phyloP scores from a whole-genome alignment of 306 rosid genomes.

The Abrus pulchellus region DNA sequence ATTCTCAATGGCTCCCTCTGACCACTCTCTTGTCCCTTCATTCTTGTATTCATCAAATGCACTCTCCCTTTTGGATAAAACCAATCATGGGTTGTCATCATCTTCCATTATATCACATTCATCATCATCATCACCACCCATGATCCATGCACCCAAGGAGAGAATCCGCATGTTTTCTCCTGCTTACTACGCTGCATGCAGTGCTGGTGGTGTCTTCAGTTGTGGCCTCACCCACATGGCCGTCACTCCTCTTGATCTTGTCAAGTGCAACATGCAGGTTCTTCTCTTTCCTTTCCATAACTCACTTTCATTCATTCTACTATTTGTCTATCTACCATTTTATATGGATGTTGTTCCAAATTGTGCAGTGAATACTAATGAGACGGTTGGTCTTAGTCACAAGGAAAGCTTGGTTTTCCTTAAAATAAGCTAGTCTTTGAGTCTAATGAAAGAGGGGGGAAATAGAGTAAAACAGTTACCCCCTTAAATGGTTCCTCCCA shows the following conservation, averaged over 20 bases:
- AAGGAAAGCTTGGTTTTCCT: neutral
- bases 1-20: constrained; percentile 55
- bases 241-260: constrained; percentile 81
- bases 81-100: constrained; percentile 34
- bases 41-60: constrained; percentile 62
- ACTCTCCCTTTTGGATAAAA: constrained; percentile 45
- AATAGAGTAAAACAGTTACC: too few species aligned
- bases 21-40: constrained; percentile 63
- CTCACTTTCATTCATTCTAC: neutral
- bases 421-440: too few species aligned
- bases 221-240: constrained; percentile 77
- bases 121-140: constrained; percentile 16
- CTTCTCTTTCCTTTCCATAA: neutral
- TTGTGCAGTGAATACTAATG: neutral
- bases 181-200: constrained; percentile 66
- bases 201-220: constrained; percentile 64
- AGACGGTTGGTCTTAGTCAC: neutral
- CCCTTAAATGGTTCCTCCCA: too few species aligned
- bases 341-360: neutral
- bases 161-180: constrained; percentile 68
- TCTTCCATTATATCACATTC: constrained; percentile 29
- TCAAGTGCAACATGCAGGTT: constrained; percentile 96
- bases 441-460: too few species aligned
- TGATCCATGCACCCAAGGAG: constrained; percentile 69
- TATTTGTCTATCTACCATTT: neutral